These are phyloP conservation scores for Nyssa sinensis DNA, from an alignment of 148 eudicot species.

Conservation along the genomic window DNA sequence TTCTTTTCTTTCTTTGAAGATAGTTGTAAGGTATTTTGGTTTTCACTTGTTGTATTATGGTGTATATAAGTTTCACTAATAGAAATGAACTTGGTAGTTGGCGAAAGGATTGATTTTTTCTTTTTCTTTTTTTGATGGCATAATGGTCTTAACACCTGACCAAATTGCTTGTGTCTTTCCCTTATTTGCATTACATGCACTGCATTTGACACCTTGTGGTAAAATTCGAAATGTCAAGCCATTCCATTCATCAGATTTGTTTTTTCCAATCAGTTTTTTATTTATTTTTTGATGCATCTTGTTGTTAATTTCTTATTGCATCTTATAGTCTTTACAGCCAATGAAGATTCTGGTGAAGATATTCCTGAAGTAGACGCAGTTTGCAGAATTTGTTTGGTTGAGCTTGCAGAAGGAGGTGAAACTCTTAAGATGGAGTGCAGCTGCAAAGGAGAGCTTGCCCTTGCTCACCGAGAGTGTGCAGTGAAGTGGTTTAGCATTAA, in stretches of 20 bases:
- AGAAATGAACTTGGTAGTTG: too few relatives aligned
- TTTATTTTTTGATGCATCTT: neutral
- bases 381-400: slow-evolving; percentile 80
- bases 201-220: too few relatives aligned
- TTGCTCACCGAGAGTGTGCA: slow-evolving; percentile 81
- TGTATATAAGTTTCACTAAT: too few relatives aligned
- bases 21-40: too few relatives aligned
- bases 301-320: neutral
- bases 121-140: too few relatives aligned
- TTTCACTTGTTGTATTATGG: too few relatives aligned
- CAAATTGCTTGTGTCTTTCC: too few relatives aligned
- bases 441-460: slow-evolving; percentile 93
- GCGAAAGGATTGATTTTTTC: too few relatives aligned
- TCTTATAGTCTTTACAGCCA: slow-evolving; percentile 20
- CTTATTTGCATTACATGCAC: too few relatives aligned
- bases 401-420: slow-evolving; percentile 76
- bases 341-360: slow-evolving; percentile 55
- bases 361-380: slow-evolving; percentile 93
- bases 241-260: neutral
- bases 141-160: too few relatives aligned
- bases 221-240: too few relatives aligned
- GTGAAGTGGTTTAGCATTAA: slow-evolving; percentile 85
- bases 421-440: slow-evolving; percentile 83
- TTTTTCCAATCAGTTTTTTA: neutral
- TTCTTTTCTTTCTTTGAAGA: too few relatives aligned